phyloP scores from a whole-genome alignment of 306 rosid genomes.

The Citrullus colocynthis region DNA sequence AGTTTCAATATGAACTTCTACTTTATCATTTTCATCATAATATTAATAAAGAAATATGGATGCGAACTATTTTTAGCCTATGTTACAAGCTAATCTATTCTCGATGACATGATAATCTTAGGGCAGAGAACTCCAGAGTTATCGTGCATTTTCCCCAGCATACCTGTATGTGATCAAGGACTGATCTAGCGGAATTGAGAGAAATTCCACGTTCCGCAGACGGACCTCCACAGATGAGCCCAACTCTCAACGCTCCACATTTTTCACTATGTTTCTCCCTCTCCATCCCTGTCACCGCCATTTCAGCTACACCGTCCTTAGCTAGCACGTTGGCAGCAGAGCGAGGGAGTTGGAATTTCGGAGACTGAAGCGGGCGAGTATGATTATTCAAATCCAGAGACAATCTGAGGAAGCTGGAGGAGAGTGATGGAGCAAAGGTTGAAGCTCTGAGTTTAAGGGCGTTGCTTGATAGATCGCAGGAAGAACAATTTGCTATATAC shows the following conservation, averaged over 20 bases:
- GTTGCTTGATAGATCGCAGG: neutral
- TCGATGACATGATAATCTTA: neutral
- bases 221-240: constrained; percentile 85
- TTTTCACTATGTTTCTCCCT: constrained; percentile 10
- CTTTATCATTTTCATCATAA: neutral
- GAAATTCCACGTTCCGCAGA: constrained; percentile 98
- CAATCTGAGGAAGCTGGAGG: constrained; percentile 7
- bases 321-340: constrained; percentile 19
- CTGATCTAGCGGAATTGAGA: constrained; percentile 84
- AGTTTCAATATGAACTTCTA: neutral
- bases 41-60: neutral
- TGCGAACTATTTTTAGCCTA: neutral
- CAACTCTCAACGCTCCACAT: constrained; percentile 44
- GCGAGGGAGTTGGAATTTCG: constrained; percentile 12
- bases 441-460: neutral
- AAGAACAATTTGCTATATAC: neutral
- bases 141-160: neutral
- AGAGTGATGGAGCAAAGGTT: neutral
- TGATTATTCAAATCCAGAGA: neutral
- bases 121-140: neutral
- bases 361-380: neutral
- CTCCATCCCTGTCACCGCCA: neutral
- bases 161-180: constrained; percentile 83
- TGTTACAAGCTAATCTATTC: neutral
- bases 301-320: constrained; percentile 12